phyloP scores from a whole-genome alignment of 2,329 filamentous ascomycete species.

The Talaromyces piceae region DNA sequence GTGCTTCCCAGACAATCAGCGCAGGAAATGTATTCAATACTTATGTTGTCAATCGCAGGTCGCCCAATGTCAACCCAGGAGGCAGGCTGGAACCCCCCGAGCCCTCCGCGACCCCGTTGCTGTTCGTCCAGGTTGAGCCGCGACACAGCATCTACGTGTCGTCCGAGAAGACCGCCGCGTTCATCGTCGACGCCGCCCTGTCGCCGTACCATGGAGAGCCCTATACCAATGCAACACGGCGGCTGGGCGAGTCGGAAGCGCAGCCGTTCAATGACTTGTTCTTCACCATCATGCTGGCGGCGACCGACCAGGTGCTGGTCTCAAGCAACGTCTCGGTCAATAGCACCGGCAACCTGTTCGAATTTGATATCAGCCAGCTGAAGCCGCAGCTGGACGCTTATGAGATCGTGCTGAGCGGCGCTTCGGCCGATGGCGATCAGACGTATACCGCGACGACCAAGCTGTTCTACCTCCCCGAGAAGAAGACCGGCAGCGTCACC shows the following conservation, averaged over 20 bases:
- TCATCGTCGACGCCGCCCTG: constrained; percentile 10
- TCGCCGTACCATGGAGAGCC: constrained; percentile 5
- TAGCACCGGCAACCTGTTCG: constrained; percentile 6
- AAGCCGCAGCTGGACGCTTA: constrained; percentile 6
- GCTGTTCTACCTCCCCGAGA: constrained; percentile 9
- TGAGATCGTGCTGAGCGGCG: constrained; percentile 1
- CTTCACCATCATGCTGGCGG: constrained; percentile 4
- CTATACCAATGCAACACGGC: constrained; percentile 2
- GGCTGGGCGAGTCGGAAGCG: neutral
- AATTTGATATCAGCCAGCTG: constrained; percentile 5
- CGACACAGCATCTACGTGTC: constrained; percentile 11
- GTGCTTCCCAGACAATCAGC: neutral
- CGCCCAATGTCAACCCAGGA: constrained; percentile 3
- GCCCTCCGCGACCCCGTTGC: neutral
- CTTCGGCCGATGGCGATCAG: constrained; percentile 7
- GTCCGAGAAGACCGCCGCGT: constrained; percentile 8
- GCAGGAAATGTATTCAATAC: neutral
- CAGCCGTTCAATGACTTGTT: constrained; percentile 6
- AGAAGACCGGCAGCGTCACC: constrained; percentile 6
- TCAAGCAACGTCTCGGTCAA: constrained; percentile 5
- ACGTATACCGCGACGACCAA: constrained; percentile 7
- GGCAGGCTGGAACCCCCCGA: constrained; percentile 2
- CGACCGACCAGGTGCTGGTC: constrained; percentile 2
- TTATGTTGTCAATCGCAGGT: neutral
- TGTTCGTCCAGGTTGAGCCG: constrained; percentile 8